A percentile compares a stretch with the other conserved stretches of the same genome.
Evolutionary conservation across 768 basidiomycete genomes (phyloP).

Genomic region (Suillus americanus): DNA sequence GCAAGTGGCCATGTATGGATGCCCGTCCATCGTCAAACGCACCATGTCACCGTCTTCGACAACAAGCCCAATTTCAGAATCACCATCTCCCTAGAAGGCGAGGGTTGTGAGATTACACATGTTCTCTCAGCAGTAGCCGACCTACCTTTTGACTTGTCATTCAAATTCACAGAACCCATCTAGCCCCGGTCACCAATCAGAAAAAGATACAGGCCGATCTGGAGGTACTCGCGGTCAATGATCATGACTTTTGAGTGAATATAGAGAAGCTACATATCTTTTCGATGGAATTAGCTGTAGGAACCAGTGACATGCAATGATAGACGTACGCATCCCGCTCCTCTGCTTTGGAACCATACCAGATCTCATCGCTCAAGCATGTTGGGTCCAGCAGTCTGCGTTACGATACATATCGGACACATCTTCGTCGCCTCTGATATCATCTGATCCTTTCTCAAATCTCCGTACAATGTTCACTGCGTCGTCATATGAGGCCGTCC

Average conservation of each 20-base stretch:
- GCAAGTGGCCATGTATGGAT: slow-evolving; percentile 66
- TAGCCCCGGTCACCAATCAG: slow-evolving; percentile 26
- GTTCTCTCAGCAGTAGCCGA: not conserved
- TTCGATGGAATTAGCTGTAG: slow-evolving; percentile 6
- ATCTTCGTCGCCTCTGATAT: slow-evolving; percentile 53
- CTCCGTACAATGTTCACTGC: slow-evolving; percentile 64
- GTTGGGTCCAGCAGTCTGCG: slow-evolving; percentile 70
- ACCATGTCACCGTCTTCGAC: slow-evolving; percentile 88
- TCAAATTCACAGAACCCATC: slow-evolving; percentile 95
- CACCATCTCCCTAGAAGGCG: slow-evolving; percentile 72
- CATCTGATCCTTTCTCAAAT: slow-evolving; percentile 68
- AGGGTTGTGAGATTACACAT: not conserved
- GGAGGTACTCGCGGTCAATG: slow-evolving; percentile 67
- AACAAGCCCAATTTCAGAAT: slow-evolving; percentile 92
- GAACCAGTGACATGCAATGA: not conserved
- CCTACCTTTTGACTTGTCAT: slow-evolving; percentile 79
- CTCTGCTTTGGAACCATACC: slow-evolving; percentile 82
- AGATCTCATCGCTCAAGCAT: slow-evolving; percentile 69
- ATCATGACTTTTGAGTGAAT: slow-evolving; percentile 94
- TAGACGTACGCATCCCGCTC: slow-evolving; percentile 73
- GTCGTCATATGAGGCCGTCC: slow-evolving; percentile 61
- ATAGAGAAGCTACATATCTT: slow-evolving; percentile 78
- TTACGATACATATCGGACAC: slow-evolving; percentile 78
- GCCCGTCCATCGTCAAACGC: slow-evolving; percentile 74
- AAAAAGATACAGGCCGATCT: not conserved